Percentiles rank a stretch among this genome's conserved stretches.
phyloP scores from a whole-genome alignment of 108 stramenopile species.

The Nannochloropsis salina region DNA sequence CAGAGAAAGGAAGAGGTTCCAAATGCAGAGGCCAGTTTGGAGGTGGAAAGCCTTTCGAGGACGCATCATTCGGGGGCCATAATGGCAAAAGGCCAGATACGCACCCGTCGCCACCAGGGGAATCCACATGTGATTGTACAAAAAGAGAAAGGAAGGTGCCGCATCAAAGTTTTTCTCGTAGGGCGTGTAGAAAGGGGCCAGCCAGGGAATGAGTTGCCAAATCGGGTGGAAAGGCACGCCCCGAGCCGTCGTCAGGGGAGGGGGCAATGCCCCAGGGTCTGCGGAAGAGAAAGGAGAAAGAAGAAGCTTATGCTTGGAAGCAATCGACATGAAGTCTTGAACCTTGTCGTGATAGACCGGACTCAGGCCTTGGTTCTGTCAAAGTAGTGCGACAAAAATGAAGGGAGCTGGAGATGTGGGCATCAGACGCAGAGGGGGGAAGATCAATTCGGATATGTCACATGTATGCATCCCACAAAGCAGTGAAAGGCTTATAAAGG shows the following conservation, averaged over 20 bases:
- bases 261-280: background rate
- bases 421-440: too few relatives aligned
- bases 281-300: background rate
- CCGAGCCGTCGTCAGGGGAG: slow-evolving; percentile 4
- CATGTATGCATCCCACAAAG: too few relatives aligned
- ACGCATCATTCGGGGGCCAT: slow-evolving; percentile 34
- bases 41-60: slow-evolving; percentile 44
- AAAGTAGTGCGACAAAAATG: too few relatives aligned
- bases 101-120: slow-evolving; percentile 22
- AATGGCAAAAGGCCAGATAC: slow-evolving; percentile 39
- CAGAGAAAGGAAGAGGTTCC: slow-evolving; percentile 40
- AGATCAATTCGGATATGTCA: too few relatives aligned
- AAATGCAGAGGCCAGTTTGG: slow-evolving; percentile 28
- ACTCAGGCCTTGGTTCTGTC: too few relatives aligned
- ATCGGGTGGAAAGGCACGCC: background rate
- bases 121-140: slow-evolving; percentile 22
- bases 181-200: background rate
- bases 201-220: background rate
- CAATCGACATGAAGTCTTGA: background rate
- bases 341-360: background rate
- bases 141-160: background rate
- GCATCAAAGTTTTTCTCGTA: slow-evolving; percentile 9
- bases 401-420: too few relatives aligned
- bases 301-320: background rate
- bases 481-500: too few relatives aligned